A percentile compares a stretch with the other conserved stretches of the same genome.
Conservation (phyloP, 805 yeast genomes). For the Pichia pseudocactophila region DNA sequence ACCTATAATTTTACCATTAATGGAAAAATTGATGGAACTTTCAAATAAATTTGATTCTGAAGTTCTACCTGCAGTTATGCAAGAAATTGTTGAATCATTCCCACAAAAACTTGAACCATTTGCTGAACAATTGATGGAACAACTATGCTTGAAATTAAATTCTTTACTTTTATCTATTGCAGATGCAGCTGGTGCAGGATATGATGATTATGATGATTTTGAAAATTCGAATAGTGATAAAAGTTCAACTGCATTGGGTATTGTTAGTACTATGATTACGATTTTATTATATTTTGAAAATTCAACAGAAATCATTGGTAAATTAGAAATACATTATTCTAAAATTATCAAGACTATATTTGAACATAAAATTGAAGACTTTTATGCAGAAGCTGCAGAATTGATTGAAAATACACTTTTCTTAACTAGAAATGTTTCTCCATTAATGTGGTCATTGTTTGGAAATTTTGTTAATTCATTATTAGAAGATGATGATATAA, state of each 20-base stretch:
- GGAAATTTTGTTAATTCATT: conserved; percentile 34
- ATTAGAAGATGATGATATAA: conserved; percentile 41
- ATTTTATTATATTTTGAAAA: conserved; percentile 82
- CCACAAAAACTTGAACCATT: conserved; percentile 87
- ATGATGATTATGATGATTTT: conserved; percentile 41
- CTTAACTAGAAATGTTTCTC: conserved; percentile 50
- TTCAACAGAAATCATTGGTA: conserved; percentile 56
- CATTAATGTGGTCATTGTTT: conserved; percentile 68
- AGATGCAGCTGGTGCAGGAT: conserved; percentile 31
- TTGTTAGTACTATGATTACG: conserved; percentile 79
- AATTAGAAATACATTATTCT: conserved; percentile 62
- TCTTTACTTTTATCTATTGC: conserved; percentile 67
- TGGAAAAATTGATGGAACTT: conserved; percentile 67
- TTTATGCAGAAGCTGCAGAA: conserved; percentile 74
- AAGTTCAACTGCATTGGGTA: conserved; percentile 78
- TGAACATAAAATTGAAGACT: conserved; percentile 60
- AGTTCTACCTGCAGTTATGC: conserved; percentile 82
- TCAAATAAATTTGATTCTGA: conserved; percentile 83
- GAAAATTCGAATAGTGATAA: conserved; percentile 52
- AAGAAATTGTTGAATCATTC: conserved; percentile 86
- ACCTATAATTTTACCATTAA: conserved; percentile 63
- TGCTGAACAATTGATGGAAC: conserved; percentile 54
- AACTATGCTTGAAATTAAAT: conserved; percentile 68
- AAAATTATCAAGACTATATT: conserved; percentile 70
- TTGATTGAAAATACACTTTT: conserved; percentile 70